These are phyloP conservation scores for Penicillium angulare DNA, from an alignment of 495 filamentous ascomycete species.

Conservation along the genomic window DNA sequence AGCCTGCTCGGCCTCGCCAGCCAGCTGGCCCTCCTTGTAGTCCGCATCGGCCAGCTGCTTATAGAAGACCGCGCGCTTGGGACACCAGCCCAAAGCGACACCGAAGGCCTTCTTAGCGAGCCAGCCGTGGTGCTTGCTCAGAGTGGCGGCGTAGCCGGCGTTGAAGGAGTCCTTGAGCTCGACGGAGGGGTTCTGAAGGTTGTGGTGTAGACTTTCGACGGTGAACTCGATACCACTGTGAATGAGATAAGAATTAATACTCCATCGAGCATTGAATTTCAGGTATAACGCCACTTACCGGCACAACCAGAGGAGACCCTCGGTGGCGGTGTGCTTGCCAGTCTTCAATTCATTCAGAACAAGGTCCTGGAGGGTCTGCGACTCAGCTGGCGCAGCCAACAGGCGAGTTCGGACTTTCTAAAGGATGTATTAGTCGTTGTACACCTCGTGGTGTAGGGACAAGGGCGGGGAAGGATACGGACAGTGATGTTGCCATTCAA, in stretches of 20 bases:
- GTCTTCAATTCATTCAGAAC: constrained; percentile 81
- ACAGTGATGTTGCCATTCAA: constrained; percentile 92
- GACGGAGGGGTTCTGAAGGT: constrained; percentile 59
- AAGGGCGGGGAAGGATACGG: constrained; percentile 18
- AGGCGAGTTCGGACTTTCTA: constrained; percentile 91
- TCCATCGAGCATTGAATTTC: not conserved
- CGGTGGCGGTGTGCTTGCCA: constrained; percentile 79
- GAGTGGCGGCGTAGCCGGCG: constrained; percentile 74
- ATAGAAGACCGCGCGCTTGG: constrained; percentile 90
- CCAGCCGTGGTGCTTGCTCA: constrained; percentile 88
- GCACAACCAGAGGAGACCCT: constrained; percentile 87
- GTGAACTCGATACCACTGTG: constrained; percentile 90
- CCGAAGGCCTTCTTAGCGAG: constrained; percentile 85
- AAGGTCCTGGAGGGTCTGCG: constrained; percentile 77
- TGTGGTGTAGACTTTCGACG: constrained; percentile 73
- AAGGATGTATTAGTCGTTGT: constrained; percentile 10
- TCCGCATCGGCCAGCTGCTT: constrained; percentile 70
- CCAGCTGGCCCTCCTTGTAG: constrained; percentile 23
- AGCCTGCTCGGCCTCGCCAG: not conserved
- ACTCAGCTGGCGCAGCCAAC: constrained; percentile 71
- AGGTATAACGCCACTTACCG: constrained; percentile 65
- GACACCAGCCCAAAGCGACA: constrained; percentile 87
- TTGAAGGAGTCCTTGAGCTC: constrained; percentile 88
- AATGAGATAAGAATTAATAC: not conserved
- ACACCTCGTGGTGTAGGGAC: constrained; percentile 4